Base-by-base conservation (phyloP, 257 asterid species). In the Jasminum sambac region DNA sequence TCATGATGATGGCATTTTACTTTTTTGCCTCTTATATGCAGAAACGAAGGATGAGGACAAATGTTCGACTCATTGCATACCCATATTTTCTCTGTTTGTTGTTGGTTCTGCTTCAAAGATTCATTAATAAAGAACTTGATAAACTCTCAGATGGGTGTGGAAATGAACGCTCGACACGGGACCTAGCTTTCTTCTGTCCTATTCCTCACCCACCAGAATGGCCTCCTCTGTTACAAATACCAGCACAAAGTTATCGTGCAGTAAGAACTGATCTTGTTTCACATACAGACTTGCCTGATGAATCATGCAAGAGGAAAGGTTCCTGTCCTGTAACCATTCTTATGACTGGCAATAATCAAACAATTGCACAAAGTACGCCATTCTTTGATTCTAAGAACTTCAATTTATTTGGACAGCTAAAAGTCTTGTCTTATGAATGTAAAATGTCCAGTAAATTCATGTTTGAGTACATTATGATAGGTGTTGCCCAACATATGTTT, bases 271-370 rank as follows among this genome's bases (percentile, higher is more conserved):
- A 85, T 78, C 77, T 63, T 62, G 43, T 75, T 59, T 65, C 92
- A 5, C 60, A 68, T 64, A 50, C 73, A 19, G 97, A 89, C 81
- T 82, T 94, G 82, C 95, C 99, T 23, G 67, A 80, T 72, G 93
- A 74, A 34, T 86, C 95, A 38, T 95, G 99, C 89, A 88, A 68
- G 86, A 74, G 67, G 60, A 83, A 86, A 8, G 95, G 94, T 67
- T 89, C 96, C 75, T 95, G 98, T 73, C 99, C 99, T n/a, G 92
- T 74, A 55, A 74, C 93, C 55, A 62, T 89, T 72, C 96, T 95
- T 79, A 50, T 91, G 73, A 89, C 98, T 26, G 99, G 98, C 62
- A 78, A 46, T 73, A 91, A 95, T 84, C 83, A 73, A 77, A 89
- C 97, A 16, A 80, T 95, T 71, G 98, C 86, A 75, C 88, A 76